A percentile compares a stretch with the other conserved stretches of the same genome.
These are phyloP conservation scores for Fusarium oligoseptatum DNA, from an alignment of 2,329 filamentous ascomycete species.

Conservation along the genomic window DNA sequence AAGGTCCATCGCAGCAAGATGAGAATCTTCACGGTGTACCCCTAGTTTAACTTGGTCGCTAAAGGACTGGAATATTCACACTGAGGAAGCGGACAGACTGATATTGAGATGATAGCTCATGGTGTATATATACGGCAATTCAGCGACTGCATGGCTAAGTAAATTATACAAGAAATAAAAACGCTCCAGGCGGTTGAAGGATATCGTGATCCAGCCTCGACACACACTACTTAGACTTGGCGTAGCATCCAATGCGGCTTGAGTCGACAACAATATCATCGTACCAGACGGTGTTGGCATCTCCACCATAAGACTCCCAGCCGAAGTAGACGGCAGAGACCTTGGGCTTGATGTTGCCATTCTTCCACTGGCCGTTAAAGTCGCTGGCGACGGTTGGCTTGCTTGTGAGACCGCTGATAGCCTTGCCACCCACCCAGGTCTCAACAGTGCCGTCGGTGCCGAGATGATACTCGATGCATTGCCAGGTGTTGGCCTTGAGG, in stretches of 20 bases:
- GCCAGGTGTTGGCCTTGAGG: slow-evolving; percentile 64
- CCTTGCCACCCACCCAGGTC: slow-evolving; percentile 69
- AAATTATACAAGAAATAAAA: not conserved
- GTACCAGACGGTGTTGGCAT: slow-evolving; percentile 73
- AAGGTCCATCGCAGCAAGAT: not conserved
- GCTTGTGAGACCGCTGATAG: slow-evolving; percentile 61
- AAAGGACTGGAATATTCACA: no score
- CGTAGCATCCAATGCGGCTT: slow-evolving; percentile 37
- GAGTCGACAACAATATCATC: slow-evolving; percentile 66
- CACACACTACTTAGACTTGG: slow-evolving; percentile 7
- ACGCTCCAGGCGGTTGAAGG: not conserved
- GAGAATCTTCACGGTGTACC: not conserved
- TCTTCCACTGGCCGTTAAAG: slow-evolving; percentile 64
- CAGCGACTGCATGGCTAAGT: not conserved
- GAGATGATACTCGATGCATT: slow-evolving; percentile 73
- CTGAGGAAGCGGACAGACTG: no score
- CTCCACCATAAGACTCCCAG: slow-evolving; percentile 73
- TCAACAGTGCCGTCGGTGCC: slow-evolving; percentile 69
- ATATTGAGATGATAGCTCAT: not conserved
- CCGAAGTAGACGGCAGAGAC: slow-evolving; percentile 71
- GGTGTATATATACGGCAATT: not conserved
- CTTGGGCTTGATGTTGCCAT: slow-evolving; percentile 63
- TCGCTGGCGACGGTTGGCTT: slow-evolving; percentile 59
- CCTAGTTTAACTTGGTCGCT: no score
- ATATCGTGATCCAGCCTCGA: not conserved